Base-by-base conservation (phyloP, 2,329 filamentous ascomycete species). In the Arthrobotrys musiformis region DNA sequence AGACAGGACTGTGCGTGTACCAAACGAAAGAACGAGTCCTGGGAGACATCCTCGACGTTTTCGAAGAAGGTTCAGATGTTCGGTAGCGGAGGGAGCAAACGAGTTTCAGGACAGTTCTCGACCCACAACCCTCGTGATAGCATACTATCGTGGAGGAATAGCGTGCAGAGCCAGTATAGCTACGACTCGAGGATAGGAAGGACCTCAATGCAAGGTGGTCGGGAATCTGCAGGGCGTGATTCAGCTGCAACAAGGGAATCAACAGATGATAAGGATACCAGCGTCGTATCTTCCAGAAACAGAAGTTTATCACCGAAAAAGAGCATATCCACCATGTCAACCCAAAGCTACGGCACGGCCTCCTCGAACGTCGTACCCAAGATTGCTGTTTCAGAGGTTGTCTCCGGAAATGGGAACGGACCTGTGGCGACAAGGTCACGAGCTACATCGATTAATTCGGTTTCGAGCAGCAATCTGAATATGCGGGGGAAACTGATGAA, bases 1-100 rank as follows among this genome's bases (percentile, higher is more conserved):
- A 89, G 95, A 19, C 94, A 98, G 83, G 95, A 99, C 82, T 97
- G 94, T 82, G 95, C 94, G 0, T 93, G 88, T 80, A 84, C 87
- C 58, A 97, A 97, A 83, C 90, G 94, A 4, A 88, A 89, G 68
- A 88, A 90, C 70, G 92, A 93, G 68, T 88, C 87, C 40, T 94
- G 91, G 91, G 93, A 97, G 80, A 89, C 90, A 0, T 88, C 88
- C 0, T 94, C 92, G 15, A 89, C 89, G 6, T 91, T 97, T 80
- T 93, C 92, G 8, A 90, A 89, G 79, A 90, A 89, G 80, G 84
- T 92, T 54, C 83, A 88, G 11, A 86, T 92, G 0, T 83, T 89
- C 4, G 88, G 86, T 7, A 78, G 63, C 9, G 70, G 76, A 33
- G 78, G 69, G n/a, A 79, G 67, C 15, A 78, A 78, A 64, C 72